Evolutionary conservation across 2,329 filamentous ascomycete species (phyloP).

Genomic region (Knufia petricola): DNA sequence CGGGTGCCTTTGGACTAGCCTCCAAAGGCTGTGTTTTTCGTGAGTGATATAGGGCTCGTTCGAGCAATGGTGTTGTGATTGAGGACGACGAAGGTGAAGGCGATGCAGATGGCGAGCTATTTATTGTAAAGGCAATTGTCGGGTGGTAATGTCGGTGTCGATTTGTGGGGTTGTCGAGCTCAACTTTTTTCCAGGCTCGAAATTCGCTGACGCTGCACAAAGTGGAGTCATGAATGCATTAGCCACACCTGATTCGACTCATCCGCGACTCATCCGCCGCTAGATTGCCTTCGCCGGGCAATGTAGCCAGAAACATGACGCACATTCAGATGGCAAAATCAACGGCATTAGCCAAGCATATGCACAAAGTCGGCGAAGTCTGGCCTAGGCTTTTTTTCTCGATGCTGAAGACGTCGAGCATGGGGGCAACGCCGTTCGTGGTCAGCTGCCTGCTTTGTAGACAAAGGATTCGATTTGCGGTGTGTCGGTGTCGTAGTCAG

Average conservation of each 20-base stretch:
- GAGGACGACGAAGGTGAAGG: background rate
- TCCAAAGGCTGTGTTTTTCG: slow-evolving; percentile 17
- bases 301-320: background rate
- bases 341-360: background rate
- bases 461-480: slow-evolving; percentile 31
- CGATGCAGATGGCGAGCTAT: slow-evolving; percentile 9
- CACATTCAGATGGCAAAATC: background rate
- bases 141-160: background rate
- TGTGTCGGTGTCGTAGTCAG: slow-evolving; percentile 26
- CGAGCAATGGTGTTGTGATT: background rate
- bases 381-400: background rate
- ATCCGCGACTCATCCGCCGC: background rate
- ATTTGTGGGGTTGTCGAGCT: background rate
- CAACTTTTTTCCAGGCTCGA: slow-evolving; percentile 9
- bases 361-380: too few species aligned
- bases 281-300: background rate
- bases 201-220: background rate
- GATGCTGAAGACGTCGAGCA: background rate
- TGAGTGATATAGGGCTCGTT: slow-evolving; percentile 2
- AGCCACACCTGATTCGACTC: background rate
- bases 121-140: background rate
- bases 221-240: background rate
- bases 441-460: background rate
- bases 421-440: background rate
- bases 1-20: slow-evolving; percentile 17